Percentiles rank a stretch among this genome's conserved stretches.
Evolutionary conservation across 371 early-diverging fungal species (phyloP).

Genomic region (Mortierella sp.): DNA sequence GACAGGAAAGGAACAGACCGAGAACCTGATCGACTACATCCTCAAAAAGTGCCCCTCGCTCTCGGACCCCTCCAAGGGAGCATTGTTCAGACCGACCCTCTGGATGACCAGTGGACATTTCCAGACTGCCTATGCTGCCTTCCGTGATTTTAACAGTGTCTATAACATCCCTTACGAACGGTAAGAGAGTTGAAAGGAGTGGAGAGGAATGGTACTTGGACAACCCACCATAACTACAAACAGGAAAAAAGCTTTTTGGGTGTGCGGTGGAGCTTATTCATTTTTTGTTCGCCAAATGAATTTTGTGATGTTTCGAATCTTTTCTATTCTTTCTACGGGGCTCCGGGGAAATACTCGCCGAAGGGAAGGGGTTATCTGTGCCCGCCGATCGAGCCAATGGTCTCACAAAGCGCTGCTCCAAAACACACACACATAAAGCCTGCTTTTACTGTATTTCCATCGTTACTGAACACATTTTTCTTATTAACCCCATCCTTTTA

Average conservation of each 20-base stretch:
- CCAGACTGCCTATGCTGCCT: constrained; percentile 75
- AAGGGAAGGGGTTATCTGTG: neutral
- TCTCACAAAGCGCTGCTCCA: neutral
- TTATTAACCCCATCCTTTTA: neutral
- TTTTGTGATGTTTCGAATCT: neutral
- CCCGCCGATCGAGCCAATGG: constrained; percentile 5
- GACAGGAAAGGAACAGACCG: constrained; percentile 29
- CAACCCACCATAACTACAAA: neutral
- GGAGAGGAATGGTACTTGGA: neutral
- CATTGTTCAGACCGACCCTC: constrained; percentile 61
- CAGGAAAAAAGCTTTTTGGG: neutral
- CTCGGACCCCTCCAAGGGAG: constrained; percentile 33
- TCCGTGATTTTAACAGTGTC: constrained; percentile 47
- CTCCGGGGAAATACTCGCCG: constrained; percentile 9
- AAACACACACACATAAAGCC: no score
- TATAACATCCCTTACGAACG: constrained; percentile 67
- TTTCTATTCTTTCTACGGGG: neutral
- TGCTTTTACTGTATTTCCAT: neutral
- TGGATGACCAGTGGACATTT: constrained; percentile 74
- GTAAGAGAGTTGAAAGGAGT: constrained; percentile 30
- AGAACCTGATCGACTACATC: constrained; percentile 45
- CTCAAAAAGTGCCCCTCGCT: constrained; percentile 55
- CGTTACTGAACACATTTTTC: neutral
- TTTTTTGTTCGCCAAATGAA: neutral
- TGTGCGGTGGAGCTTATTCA: neutral